A percentile compares a stretch with the other conserved stretches of the same genome.
phyloP scores from a whole-genome alignment of 768 basidiomycete species.

The Paxillus rubicundulus region DNA sequence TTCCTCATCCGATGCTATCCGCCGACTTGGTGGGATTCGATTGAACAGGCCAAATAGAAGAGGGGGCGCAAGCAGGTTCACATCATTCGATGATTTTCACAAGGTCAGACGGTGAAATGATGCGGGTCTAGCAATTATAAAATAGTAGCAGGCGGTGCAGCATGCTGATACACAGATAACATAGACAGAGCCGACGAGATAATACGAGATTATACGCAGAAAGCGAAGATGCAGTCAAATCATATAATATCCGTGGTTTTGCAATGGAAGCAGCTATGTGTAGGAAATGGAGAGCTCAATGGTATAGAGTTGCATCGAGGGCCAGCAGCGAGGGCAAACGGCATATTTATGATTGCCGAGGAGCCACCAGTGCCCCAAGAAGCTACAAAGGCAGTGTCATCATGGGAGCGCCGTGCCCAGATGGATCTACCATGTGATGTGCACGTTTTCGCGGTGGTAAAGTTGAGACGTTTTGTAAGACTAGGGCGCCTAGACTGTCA shows the following conservation, averaged over 20 bases:
- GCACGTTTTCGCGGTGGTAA: conserved; percentile 59
- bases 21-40: conserved; percentile 6
- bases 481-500: conserved; percentile 14
- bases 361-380: conserved; percentile 17
- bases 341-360: conserved; percentile 18
- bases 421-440: conserved; percentile 64
- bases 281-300: conserved; percentile 10
- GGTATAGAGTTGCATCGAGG: conserved; percentile 10
- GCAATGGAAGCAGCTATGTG: conserved; percentile 13
- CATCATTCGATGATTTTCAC: conserved; percentile 20
- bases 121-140: conserved; percentile 17
- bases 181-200: conserved; percentile 14
- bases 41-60: conserved; percentile 3
- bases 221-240: conserved; percentile 6
- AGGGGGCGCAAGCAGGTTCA: conserved; percentile 4
- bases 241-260: conserved; percentile 16
- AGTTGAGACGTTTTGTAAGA: conserved; percentile 48
- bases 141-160: conserved; percentile 18
- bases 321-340: conserved; percentile 15
- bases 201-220: conserved; percentile 5
- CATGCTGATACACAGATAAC: conserved; percentile 23
- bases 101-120: conserved; percentile 14
- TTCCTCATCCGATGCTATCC: background rate
- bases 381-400: conserved; percentile 55
- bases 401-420: conserved; percentile 47